Evolutionary conservation across 345 rosid species (phyloP), one percentile per base, ranked within the genome.

Genomic region (Murraya koenigii): DNA sequence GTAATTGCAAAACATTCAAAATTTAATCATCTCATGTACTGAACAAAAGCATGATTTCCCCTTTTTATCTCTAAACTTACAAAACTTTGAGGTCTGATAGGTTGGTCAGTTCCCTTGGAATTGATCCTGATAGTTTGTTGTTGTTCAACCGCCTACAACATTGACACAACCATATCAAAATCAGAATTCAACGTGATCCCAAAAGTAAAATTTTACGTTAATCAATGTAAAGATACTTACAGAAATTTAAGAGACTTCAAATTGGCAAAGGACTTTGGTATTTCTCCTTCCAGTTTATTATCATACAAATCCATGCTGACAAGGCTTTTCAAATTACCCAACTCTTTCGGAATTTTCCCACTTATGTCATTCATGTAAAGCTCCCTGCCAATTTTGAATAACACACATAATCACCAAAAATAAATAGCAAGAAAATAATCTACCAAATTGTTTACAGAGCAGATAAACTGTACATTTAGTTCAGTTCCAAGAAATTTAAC

Each of bases 221-320:
- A 63, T 71, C 67, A 54, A 59, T 66, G 61, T 47, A 19, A 69
- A 49, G 41, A 61, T 71, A 61, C 92, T 87, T 85, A 91, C 95
- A 91, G 87, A 80, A 89, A 91, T 88, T 80, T 85, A 66, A 89
- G 88, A 28, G 93, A 89, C 80, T 89, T 87, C 84, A 89, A 76
- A 36, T 86, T 87, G 83, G 89, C 80, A 32, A 91, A 85, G 49
- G 92, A 84, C 79, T 86, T 88, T 39, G 95, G 93, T n/a, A 91
- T 89, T 71, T 69, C 47, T 66, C 95, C 95, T 68, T 87, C 88
- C 39, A 89, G 86, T 67, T 64, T 79, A 81, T 91, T 91, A 17
- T 69, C 85, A 66, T 83, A 89, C 80, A 91, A 33, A 80, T 91
- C 93, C 89, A 91, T 77, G 83, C 93, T 87, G 36, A 89, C 79